These are phyloP conservation scores for Hymenoscyphus infarciens DNA, from an alignment of 2,329 filamentous ascomycete genomes.

Conservation along the genomic window DNA sequence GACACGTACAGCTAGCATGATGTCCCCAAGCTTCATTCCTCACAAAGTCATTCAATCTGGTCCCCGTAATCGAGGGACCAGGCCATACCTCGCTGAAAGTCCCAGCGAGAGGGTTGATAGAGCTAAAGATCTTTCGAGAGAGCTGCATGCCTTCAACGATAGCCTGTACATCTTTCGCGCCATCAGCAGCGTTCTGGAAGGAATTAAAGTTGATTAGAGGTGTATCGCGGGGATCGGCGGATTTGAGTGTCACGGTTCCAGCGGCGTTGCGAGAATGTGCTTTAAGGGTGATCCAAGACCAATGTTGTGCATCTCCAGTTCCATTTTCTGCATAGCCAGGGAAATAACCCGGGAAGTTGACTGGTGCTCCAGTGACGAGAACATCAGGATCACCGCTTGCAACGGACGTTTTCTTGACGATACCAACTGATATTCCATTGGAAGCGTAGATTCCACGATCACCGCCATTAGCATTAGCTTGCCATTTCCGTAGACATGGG, in stretches of 20 bases:
- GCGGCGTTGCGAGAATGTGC: constrained; percentile 59
- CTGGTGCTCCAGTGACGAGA: constrained; percentile 34
- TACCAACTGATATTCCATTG: constrained; percentile 49
- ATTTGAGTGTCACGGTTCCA: constrained; percentile 59
- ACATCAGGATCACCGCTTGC: constrained; percentile 40
- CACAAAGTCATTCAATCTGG: constrained; percentile 45
- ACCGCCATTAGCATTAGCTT: constrained; percentile 23
- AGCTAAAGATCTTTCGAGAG: constrained; percentile 37
- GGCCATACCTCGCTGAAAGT: constrained; percentile 43
- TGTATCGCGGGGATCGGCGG: constrained; percentile 58
- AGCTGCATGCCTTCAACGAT: constrained; percentile 21
- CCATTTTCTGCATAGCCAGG: constrained; percentile 36
- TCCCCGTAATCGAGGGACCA: constrained; percentile 40
- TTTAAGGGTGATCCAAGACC: constrained; percentile 47
- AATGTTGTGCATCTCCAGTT: constrained; percentile 40
- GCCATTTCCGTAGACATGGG: constrained; percentile 15
- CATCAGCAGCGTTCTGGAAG: constrained; percentile 44
- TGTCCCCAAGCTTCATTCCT: constrained; percentile 50
- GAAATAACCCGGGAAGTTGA: constrained; percentile 43
- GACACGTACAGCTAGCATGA: constrained; percentile 26
- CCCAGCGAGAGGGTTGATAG: constrained; percentile 41
- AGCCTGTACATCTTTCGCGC: constrained; percentile 22
- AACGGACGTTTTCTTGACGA: constrained; percentile 33
- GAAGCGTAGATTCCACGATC: constrained; percentile 33
- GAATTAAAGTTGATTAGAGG: constrained; percentile 63